Percentiles rank a stretch among this genome's conserved stretches.
Conservation (phyloP, 2,329 filamentous ascomycete species). For the Fusarium fracticaudum region DNA sequence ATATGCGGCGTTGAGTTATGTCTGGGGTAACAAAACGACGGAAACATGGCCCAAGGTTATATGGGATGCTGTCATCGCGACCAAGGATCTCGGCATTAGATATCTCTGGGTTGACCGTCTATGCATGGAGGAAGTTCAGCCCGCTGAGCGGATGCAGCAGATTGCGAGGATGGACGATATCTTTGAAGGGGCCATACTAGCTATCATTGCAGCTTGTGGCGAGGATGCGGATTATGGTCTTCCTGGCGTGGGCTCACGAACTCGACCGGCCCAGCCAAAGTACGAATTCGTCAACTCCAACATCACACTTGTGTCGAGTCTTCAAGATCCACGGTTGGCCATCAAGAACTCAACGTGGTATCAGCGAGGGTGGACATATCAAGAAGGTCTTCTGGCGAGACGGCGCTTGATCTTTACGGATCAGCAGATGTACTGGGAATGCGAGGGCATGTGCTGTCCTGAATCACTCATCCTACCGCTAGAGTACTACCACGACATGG, state of each 20-base stretch:
- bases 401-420: slow-evolving; percentile 52
- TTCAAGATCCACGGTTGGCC: slow-evolving; percentile 44
- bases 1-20: slow-evolving; percentile 50
- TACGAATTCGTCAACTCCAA: slow-evolving; percentile 46
- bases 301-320: slow-evolving; percentile 47
- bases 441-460: slow-evolving; percentile 50
- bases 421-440: slow-evolving; percentile 54
- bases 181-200: slow-evolving; percentile 48
- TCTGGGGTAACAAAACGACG: slow-evolving; percentile 43
- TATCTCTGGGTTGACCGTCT: slow-evolving; percentile 53
- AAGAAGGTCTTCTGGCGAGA: slow-evolving; percentile 50
- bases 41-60: slow-evolving; percentile 47
- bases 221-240: slow-evolving; percentile 47
- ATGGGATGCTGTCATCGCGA: slow-evolving; percentile 46
- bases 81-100: slow-evolving; percentile 44
- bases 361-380: slow-evolving; percentile 52
- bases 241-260: slow-evolving; percentile 46
- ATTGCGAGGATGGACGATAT: slow-evolving; percentile 51
- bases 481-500: slow-evolving; percentile 45
- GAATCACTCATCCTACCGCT: slow-evolving; percentile 48
- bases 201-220: slow-evolving; percentile 52
- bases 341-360: slow-evolving; percentile 48
- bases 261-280: slow-evolving; percentile 43
- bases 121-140: slow-evolving; percentile 45
- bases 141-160: slow-evolving; percentile 43